Percentiles rank a stretch among this genome's conserved stretches.
phyloP scores from a whole-genome alignment of 2,329 filamentous ascomycete species.

The Cladosporium phlei region DNA sequence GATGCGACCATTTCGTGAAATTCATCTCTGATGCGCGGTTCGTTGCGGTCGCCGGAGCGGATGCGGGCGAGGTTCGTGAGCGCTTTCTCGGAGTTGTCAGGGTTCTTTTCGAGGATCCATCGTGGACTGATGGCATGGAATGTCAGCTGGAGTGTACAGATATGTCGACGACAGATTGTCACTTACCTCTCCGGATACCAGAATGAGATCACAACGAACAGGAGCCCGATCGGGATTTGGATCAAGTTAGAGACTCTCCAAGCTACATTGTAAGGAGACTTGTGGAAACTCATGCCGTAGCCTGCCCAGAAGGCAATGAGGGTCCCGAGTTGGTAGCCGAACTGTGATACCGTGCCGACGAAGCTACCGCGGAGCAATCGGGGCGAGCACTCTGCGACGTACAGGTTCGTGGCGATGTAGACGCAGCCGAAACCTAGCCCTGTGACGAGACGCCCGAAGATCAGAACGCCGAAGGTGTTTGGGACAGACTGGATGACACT shows the following conservation, averaged over 20 bases:
- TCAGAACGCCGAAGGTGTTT: conserved; percentile 39
- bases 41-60: conserved; percentile 28
- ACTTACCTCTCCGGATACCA: conserved; percentile 34
- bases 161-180: neutral
- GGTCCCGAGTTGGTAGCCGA: conserved; percentile 42
- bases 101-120: conserved; percentile 35
- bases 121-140: conserved; percentile 23
- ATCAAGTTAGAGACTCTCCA: conserved; percentile 42
- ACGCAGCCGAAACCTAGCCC: conserved; percentile 40
- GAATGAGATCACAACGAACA: conserved; percentile 36
- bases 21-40: conserved; percentile 32
- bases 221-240: conserved; percentile 39
- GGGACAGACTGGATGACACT: conserved; percentile 39
- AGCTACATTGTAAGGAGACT: conserved; percentile 39
- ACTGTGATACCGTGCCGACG: conserved; percentile 39
- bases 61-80: conserved; percentile 31
- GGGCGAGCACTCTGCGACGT: conserved; percentile 42
- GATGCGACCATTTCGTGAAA: conserved; percentile 37
- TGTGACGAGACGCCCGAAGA: conserved; percentile 38
- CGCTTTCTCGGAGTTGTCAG: conserved; percentile 15
- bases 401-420: conserved; percentile 41
- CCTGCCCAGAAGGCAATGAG: conserved; percentile 44
- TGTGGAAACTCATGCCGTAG: conserved; percentile 42
- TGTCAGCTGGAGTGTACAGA: neutral
- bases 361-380: conserved; percentile 37